Evolutionary conservation across 208 protist species (phyloP), one percentile per base, ranked within the genome.

Genomic region (Leishmania guyanensis): DNA sequence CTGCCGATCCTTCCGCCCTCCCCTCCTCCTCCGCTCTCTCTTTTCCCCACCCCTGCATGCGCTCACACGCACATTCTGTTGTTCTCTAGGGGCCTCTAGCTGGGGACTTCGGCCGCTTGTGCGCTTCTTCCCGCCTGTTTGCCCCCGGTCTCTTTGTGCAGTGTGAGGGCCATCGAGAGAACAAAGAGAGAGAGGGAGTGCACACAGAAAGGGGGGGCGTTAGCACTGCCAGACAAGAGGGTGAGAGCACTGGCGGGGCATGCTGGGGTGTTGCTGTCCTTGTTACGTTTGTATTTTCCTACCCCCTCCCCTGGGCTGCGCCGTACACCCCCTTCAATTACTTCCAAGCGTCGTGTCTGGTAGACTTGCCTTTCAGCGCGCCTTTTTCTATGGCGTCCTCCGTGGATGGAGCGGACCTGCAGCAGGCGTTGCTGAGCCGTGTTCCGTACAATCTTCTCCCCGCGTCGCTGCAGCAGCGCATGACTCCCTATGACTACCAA

Each of bases 381-480:
- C 43, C 0, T 12, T n/a, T 58, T 36, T 29, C n/a, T n/a, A 87
- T 84, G 80, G 66, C 82, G 3, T 66, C 74, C 3, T 79, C 82
- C 2, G 39, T 82, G 20, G 87, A 90, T 33, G 84, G 79, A n/a
- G 39, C 82, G 14, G 93, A 95, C 70, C 79, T 97, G 48, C 85
- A 91, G 79, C 80, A 91, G 82, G 90, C 92, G 1, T 70, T 97
- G 50, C 86, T 86, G 70, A 79, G 71, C 58, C 84, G 86, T 9
- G 69, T 91, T 17, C 88, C 92, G 29, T 97, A 97, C 84, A 68
- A 70, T 58, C 75, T 84, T 0, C 85, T 97, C 4, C 75, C 84
- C 58, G 75, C 83, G n/a, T 84, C 91, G 17, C 87, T 97, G 53
- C 91, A 90, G 46, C 93, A 95, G 84, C 90, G 90, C 36, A 75